Conservation (phyloP, 2,329 filamentous ascomycete species). For the Rhynchosporium agropyri region DNA sequence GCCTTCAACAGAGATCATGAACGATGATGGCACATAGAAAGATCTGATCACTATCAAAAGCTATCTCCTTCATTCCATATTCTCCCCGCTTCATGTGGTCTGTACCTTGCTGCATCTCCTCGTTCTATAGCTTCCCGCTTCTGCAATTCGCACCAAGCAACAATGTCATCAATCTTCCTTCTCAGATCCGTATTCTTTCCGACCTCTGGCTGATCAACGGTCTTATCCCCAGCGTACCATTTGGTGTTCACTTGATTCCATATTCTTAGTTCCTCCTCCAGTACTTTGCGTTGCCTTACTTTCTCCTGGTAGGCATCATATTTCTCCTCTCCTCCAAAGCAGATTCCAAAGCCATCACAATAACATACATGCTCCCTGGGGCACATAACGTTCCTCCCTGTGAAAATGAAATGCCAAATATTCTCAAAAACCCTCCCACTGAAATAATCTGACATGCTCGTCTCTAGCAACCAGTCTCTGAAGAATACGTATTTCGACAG, state of each 20-base stretch:
- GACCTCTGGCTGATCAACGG: conserved; percentile 19
- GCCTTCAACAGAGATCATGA: not conserved
- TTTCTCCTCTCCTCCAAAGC: conserved; percentile 38
- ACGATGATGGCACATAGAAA: not conserved
- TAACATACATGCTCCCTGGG: conserved; percentile 38
- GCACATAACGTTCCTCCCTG: conserved; percentile 47
- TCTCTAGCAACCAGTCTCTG: conserved; percentile 62
- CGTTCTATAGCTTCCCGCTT: conserved; percentile 30
- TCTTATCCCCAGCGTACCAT: conserved; percentile 15
- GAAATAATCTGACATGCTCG: conserved; percentile 54
- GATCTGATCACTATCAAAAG: conserved; percentile 5
- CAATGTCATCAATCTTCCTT: conserved; percentile 25
- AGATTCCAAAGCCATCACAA: conserved; percentile 42
- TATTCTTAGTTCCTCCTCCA: conserved; percentile 24
- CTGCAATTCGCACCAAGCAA: conserved; percentile 26
- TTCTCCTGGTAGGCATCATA: conserved; percentile 27
- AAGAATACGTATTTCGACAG: conserved; percentile 57
- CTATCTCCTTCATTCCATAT: conserved; percentile 5
- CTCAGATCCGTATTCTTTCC: conserved; percentile 25
- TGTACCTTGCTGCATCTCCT: conserved; percentile 31
- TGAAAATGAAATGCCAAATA: conserved; percentile 67
- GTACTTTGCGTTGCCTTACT: conserved; percentile 9
- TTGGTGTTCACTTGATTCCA: conserved; percentile 16
- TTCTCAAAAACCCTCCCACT: conserved; percentile 66
- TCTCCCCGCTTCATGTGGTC: conserved; percentile 32